Conservation (phyloP, 108 stramenopile genomes). For the Nitzschia inconspicua region DNA sequence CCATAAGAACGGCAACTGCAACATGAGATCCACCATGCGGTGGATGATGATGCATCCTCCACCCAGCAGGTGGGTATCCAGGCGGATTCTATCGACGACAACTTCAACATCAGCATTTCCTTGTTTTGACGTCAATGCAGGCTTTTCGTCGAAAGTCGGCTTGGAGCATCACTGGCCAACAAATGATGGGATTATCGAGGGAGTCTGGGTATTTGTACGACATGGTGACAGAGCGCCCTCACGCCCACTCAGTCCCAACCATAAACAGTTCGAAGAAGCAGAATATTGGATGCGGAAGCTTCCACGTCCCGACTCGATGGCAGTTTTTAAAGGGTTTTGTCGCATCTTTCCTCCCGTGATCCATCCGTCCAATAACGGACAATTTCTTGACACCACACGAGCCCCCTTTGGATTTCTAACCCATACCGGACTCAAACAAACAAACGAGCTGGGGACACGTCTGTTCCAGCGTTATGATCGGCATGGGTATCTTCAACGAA, state of each 20-base stretch:
- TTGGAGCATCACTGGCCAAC: too few species aligned
- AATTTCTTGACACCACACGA: conserved; percentile 36
- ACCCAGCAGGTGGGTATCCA: too few species aligned
- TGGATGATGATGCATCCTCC: too few species aligned
- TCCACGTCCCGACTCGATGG: conserved; percentile 24
- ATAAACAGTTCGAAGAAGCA: conserved; percentile 34
- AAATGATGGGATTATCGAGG: conserved; percentile 49
- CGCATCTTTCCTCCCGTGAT: conserved; percentile 43
- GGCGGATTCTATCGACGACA: too few species aligned
- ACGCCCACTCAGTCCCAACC: conserved; percentile 35
- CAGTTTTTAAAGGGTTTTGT: conserved; percentile 24
- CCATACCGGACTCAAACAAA: conserved; percentile 63
- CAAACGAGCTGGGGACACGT: conserved; percentile 41
- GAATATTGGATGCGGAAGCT: conserved; percentile 54
- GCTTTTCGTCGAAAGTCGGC: too few species aligned
- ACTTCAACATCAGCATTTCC: too few species aligned
- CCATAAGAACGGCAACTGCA: too few species aligned
- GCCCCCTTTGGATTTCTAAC: conserved; percentile 71
- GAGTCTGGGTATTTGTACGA: conserved; percentile 70
- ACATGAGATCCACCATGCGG: too few species aligned
- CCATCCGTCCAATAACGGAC: conserved; percentile 35
- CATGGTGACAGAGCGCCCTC: conserved; percentile 77
- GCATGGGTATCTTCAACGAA: conserved; percentile 40
- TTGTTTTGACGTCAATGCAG: too few species aligned
- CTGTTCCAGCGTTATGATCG: conserved; percentile 49